Evolutionary conservation across 495 filamentous ascomycete genomes (phyloP).

Genomic region (Bacidia rubella): DNA sequence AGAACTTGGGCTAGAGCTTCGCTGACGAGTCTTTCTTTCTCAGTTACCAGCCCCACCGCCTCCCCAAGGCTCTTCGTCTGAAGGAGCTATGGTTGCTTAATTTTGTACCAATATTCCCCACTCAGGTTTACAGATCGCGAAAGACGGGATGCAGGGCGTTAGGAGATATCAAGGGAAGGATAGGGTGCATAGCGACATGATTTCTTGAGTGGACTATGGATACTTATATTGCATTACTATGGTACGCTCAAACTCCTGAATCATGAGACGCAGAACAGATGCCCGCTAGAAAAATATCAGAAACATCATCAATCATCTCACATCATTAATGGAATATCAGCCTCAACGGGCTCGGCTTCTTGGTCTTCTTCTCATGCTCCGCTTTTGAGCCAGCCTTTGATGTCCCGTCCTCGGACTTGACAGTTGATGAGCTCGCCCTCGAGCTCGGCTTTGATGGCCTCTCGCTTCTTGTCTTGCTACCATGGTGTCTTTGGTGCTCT

Average conservation of each 20-base stretch:
- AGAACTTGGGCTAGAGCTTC: background rate
- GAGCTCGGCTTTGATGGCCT: slow-evolving; percentile 14
- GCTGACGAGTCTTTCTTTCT: background rate
- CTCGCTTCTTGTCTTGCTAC: slow-evolving; percentile 8
- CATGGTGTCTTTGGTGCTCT: slow-evolving; percentile 13
- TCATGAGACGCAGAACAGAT: background rate
- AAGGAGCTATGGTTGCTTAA: slow-evolving; percentile 17
- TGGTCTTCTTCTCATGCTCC: slow-evolving; percentile 18
- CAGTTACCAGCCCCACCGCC: slow-evolving; percentile 16
- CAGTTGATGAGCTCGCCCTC: slow-evolving; percentile 14
- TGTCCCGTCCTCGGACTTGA: slow-evolving; percentile 5
- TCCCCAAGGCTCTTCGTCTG: slow-evolving; percentile 11
- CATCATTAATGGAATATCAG: slow-evolving; percentile 14
- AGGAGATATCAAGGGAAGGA: background rate
- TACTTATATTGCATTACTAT: background rate
- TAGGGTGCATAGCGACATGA: slow-evolving; percentile 4
- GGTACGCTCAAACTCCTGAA: background rate
- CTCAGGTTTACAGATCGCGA: slow-evolving; percentile 6
- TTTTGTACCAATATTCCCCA: slow-evolving; percentile 10
- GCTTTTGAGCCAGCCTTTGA: slow-evolving; percentile 21
- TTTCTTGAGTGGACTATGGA: background rate
- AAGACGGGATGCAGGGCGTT: background rate
- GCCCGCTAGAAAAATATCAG: slow-evolving; percentile 7
- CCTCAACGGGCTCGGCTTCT: slow-evolving; percentile 19
- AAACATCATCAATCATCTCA: slow-evolving; percentile 2